Percentiles rank a stretch among this genome's conserved stretches.
Evolutionary conservation across 345 rosid genomes (phyloP).

Genomic region (Eucalyptus brandiana): DNA sequence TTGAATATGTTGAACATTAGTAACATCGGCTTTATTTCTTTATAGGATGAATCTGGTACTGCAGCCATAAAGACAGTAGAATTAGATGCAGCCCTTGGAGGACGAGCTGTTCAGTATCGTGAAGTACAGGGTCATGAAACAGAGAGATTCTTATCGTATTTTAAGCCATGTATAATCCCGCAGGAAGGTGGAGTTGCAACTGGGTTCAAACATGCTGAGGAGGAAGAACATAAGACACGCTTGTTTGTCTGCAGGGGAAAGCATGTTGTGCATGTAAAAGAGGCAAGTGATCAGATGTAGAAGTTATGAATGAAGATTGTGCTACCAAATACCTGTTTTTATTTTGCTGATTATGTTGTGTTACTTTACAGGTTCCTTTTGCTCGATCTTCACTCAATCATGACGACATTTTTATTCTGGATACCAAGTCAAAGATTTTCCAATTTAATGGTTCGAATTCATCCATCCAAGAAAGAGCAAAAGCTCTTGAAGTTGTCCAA

Average conservation of each 20-base stretch:
- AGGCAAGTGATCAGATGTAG: conserved; percentile 40
- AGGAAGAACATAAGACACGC: conserved; percentile 68
- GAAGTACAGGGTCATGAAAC: conserved; percentile 96
- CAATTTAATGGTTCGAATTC: conserved; percentile 96
- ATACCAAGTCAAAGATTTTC: conserved; percentile 83
- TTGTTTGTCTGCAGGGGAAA: conserved; percentile 90
- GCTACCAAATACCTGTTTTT: background rate
- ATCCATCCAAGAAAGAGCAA: conserved; percentile 98
- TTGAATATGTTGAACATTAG: background rate
- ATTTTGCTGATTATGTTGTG: background rate
- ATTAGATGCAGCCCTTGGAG: conserved; percentile 97
- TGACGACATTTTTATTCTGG: conserved; percentile 92
- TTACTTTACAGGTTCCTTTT: conserved; percentile 67
- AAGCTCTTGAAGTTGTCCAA: conserved; percentile 97
- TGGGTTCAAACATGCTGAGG: conserved; percentile 75
- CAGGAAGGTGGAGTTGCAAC: conserved; percentile 90
- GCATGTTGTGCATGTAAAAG: conserved; percentile 86
- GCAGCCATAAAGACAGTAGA: conserved; percentile 92
- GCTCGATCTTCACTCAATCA: conserved; percentile 92
- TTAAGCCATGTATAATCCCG: conserved; percentile 97
- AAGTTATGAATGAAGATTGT: background rate
- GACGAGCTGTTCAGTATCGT: conserved; percentile 98
- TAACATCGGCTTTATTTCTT: conserved; percentile 5
- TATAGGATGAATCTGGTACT: conserved; percentile 92
- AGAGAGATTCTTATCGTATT: conserved; percentile 87